Conservation (phyloP, 2,329 filamentous ascomycete species). For the Scedosporium aurantiacum region DNA sequence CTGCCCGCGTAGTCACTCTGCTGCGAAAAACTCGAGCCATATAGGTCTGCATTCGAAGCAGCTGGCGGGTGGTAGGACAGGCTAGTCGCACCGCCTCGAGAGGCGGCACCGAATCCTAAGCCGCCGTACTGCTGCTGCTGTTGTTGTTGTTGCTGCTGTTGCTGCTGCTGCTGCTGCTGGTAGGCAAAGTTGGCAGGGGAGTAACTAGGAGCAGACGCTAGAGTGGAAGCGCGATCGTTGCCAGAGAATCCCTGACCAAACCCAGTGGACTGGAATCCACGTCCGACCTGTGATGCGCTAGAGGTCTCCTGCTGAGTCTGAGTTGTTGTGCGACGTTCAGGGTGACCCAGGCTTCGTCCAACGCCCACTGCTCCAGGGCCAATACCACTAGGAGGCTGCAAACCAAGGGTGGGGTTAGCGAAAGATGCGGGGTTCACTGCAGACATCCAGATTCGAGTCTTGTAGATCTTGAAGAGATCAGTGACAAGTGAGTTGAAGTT, state of each 20-base stretch:
- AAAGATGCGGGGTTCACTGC: conserved; percentile 97
- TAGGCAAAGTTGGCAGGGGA: conserved; percentile 3
- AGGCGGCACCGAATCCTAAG: neutral
- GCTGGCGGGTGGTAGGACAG: neutral
- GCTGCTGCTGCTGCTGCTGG: conserved; percentile 13
- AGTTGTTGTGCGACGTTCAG: conserved; percentile 39
- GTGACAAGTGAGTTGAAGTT: conserved; percentile 98
- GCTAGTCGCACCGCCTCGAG: neutral
- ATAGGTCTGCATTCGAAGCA: neutral
- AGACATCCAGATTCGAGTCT: conserved; percentile 99
- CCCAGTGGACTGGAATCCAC: neutral
- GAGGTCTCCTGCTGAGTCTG: conserved; percentile 22
- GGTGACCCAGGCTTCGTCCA: conserved; percentile 32
- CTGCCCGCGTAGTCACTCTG: conserved; percentile 2
- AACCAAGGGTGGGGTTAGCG: conserved; percentile 62
- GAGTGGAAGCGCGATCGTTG: neutral
- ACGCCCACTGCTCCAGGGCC: conserved; percentile 53
- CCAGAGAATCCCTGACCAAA: conserved; percentile 4
- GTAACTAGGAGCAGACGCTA: neutral
- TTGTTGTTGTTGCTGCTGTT: conserved; percentile 10
- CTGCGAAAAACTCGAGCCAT: conserved; percentile 5
- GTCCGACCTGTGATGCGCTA: neutral
- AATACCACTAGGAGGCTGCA: conserved; percentile 58
- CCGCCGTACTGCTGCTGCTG: conserved; percentile 10
- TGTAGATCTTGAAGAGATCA: conserved; percentile 98